Conservation (phyloP, 2,329 filamentous ascomycete genomes). For the Hypoxylon sp. region DNA sequence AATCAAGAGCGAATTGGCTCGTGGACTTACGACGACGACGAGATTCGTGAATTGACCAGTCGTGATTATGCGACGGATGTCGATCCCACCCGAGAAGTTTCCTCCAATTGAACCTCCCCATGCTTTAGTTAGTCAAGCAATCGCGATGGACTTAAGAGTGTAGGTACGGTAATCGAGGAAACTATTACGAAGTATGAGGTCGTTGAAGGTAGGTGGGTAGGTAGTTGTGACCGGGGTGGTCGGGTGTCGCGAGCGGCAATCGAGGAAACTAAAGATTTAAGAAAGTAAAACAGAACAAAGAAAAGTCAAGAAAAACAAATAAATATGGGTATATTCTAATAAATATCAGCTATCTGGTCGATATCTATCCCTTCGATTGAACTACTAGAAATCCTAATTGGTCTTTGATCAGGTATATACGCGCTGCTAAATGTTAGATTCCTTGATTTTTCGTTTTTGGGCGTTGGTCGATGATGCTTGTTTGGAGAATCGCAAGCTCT, state of each 20-base stretch:
- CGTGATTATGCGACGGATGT: conserved; percentile 45
- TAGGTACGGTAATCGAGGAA: background rate
- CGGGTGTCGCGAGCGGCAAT: too few species aligned
- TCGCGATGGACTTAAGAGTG: conserved; percentile 1
- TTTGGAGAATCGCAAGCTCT: conserved; percentile 19
- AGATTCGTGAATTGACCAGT: conserved; percentile 54
- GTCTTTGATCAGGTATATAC: too few species aligned
- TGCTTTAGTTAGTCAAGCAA: conserved; percentile 14
- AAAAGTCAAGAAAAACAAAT: too few species aligned
- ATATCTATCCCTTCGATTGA: too few species aligned
- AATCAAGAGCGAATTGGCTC: background rate
- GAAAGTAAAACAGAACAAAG: too few species aligned
- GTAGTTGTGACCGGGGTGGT: too few species aligned
- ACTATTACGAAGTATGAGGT: background rate
- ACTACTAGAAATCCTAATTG: too few species aligned
- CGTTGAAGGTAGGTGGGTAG: too few species aligned
- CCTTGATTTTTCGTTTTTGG: conserved; percentile 9
- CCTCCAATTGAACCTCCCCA: conserved; percentile 46
- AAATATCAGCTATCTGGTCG: too few species aligned
- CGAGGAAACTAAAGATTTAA: too few species aligned
- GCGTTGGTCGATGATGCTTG: conserved; percentile 5
- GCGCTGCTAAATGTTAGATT: conserved; percentile 4
- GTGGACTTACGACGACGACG: conserved; percentile 53
- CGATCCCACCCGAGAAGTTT: conserved; percentile 49
- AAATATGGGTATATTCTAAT: too few species aligned